Conservation (phyloP, 805 yeast species). For the Dipodascopsis tothii region DNA sequence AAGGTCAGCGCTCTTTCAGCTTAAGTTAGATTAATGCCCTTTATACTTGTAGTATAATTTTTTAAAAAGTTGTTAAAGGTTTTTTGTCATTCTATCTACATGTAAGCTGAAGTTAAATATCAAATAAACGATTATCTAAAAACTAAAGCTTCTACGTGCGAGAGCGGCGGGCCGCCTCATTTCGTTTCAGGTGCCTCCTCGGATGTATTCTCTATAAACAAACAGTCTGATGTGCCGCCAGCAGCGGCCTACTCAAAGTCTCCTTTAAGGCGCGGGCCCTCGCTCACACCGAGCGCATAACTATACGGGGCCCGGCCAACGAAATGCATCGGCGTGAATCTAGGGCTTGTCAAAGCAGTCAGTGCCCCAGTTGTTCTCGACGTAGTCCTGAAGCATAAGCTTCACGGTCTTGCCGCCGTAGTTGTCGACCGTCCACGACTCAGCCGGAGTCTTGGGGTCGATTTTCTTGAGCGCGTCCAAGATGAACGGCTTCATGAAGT, state of each 20-base stretch:
- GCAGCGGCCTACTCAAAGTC: too few species aligned
- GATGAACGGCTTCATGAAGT: conserved; percentile 56
- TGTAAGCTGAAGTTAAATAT: background rate
- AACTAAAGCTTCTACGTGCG: too few species aligned
- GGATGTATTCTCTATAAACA: too few species aligned
- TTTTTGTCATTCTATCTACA: background rate
- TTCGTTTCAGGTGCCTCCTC: too few species aligned
- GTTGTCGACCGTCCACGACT: conserved; percentile 7
- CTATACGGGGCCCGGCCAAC: too few species aligned
- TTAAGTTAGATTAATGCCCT: background rate
- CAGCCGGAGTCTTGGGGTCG: conserved; percentile 5
- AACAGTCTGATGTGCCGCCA: too few species aligned
- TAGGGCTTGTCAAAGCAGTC: conserved; percentile 7
- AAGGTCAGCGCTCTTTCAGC: conserved; percentile 50
- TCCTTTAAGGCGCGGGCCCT: too few species aligned
- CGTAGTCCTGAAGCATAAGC: conserved; percentile 55
- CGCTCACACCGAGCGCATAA: too few species aligned
- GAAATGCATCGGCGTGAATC: too few species aligned
- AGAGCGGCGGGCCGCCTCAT: too few species aligned
- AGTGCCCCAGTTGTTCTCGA: conserved; percentile 22
- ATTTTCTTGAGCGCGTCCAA: conserved; percentile 38
- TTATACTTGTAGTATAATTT: too few species aligned
- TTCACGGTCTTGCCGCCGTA: conserved; percentile 66
- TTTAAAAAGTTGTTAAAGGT: background rate
- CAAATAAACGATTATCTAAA: too few species aligned